Percentiles rank a stretch among this genome's conserved stretches.
phyloP scores from a whole-genome alignment of 768 basidiomycete genomes.

The Termitomyces sp. region DNA sequence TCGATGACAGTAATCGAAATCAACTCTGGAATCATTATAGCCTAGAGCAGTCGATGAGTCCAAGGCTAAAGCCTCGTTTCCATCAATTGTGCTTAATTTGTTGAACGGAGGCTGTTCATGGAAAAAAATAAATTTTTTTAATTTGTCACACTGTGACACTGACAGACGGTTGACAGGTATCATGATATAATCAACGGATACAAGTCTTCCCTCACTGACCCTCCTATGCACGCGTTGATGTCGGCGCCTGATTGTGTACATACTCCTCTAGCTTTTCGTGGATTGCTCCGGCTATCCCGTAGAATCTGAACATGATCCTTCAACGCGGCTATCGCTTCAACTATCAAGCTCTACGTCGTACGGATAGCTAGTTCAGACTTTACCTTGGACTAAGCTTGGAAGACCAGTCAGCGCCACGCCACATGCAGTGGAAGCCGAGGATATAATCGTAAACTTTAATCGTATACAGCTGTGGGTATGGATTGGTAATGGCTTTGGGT shows the following conservation, averaged over 20 bases:
- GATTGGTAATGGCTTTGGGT: background rate
- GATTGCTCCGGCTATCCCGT: conserved; percentile 1
- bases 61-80: background rate
- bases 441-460: background rate
- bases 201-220: background rate
- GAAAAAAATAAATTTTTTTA: background rate
- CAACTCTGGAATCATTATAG: background rate
- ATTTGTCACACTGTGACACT: background rate
- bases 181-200: background rate
- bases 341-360: background rate
- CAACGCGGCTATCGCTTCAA: background rate
- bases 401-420: conserved; percentile 7
- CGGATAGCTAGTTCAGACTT: background rate
- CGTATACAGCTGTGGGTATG: background rate
- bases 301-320: background rate
- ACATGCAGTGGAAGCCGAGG: conserved; percentile 1
- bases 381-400: background rate
- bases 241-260: conserved; percentile 5
- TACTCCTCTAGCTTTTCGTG: background rate
- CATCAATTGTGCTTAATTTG: background rate
- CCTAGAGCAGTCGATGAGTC: background rate
- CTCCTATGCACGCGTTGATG: conserved; percentile 4
- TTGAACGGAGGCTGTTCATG: too few relatives aligned
- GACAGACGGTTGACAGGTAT: background rate
- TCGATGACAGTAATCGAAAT: background rate